A percentile compares a stretch with the other conserved stretches of the same genome.
These are phyloP conservation scores for Aureobasidium sp. DNA, from an alignment of 2,329 filamentous ascomycete species.

Conservation along the genomic window DNA sequence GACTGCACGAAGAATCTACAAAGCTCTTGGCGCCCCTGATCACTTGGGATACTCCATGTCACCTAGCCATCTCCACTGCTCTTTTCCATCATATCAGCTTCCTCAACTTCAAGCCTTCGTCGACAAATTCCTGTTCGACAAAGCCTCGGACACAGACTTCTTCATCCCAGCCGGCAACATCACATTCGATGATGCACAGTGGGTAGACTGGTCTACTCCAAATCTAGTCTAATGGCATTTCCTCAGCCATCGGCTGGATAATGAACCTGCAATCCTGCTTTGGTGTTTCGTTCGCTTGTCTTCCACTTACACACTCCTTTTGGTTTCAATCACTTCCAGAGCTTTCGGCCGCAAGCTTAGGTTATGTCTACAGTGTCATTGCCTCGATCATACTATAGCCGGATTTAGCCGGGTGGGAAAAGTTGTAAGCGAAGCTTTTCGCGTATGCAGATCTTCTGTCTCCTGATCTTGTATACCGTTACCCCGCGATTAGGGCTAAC, in stretches of 20 bases:
- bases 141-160: slow-evolving; percentile 26
- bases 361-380: background rate
- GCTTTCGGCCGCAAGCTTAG: background rate
- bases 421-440: background rate
- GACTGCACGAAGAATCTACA: slow-evolving; percentile 47
- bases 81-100: slow-evolving; percentile 48
- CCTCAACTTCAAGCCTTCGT: slow-evolving; percentile 49
- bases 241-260: background rate
- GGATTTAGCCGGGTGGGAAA: background rate
- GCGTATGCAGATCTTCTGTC: background rate
- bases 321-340: background rate
- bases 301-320: background rate
- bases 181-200: slow-evolving; percentile 27
- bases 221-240: background rate
- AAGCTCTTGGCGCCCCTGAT: slow-evolving; percentile 45
- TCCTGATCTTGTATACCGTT: background rate
- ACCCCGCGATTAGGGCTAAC: background rate
- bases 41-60: slow-evolving; percentile 53
- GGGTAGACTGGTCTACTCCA: slow-evolving; percentile 13
- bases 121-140: slow-evolving; percentile 45
- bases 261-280: background rate
- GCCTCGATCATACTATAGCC: background rate
- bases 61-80: slow-evolving; percentile 49
- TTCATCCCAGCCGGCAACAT: slow-evolving; percentile 25
- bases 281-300: background rate